Evolutionary conservation across 1,284 basidiomycete genomes (phyloP), one percentile per base, ranked within the genome.

Genomic region (Psilocybe mexicana): DNA sequence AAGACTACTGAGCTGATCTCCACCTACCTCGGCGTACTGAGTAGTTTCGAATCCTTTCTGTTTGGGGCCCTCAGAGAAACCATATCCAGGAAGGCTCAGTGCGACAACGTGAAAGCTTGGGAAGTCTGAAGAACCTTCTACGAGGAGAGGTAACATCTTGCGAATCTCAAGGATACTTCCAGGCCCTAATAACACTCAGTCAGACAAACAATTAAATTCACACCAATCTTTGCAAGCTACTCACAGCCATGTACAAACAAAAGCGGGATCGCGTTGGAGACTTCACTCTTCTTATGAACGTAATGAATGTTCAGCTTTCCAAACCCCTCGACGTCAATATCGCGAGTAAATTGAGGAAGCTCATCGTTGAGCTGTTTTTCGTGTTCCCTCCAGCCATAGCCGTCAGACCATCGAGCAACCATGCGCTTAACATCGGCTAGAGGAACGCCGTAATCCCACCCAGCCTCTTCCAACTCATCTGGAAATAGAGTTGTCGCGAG

Each of bases 21-120:
- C 1, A 55, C 54, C 38, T 59, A 74, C 78, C 67, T 80, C 77
- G 5, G 78, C 79, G 54, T 73, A 79, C 52, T 77, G 75, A n/a
- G 61, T 40, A 0, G 69, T 24, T 6, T 47, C 58, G 54, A 76
- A 74, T 0, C 70, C 72, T 42, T 65, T 70, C 62, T 72, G 72
- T 23, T 56, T 69, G 0, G 73, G 71, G 0, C 69, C 79, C 42
- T 82, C 76, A 0, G 83, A 84, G 65, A 83, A 84, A 0, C 83
- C 82, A 65, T 68, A 86, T 0, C 80, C 80, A 3, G 85, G 84
- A n/a, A 85, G 62, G 63, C 81, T 80, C 3, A 78, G 61, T 0
- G 79, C 78, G 0, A 86, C 81, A 23, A 86, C 81, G 61, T 87
- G 83, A 63, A 87, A 87, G 54, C 76, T 80, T 1, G 84, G 83